Base-by-base conservation (phyloP, 2,329 filamentous ascomycete genomes). In the Bimuria novae-zelandiae region DNA sequence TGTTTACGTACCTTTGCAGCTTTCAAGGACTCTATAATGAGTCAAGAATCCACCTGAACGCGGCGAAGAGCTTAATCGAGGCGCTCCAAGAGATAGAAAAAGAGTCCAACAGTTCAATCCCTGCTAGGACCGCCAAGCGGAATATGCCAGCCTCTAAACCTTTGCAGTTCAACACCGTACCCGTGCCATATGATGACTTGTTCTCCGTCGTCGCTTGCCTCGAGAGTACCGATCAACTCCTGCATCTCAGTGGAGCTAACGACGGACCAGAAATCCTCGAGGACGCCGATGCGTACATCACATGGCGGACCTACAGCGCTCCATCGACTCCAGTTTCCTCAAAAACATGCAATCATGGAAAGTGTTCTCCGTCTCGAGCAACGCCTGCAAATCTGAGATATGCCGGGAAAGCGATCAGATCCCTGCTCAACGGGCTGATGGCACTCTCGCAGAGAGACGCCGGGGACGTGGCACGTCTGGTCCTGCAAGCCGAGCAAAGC, bases 231-330 rank as follows among this genome's bases (percentile, higher is more conserved):
- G 36, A 25, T 30, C 46, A 49, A 25, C 17, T 37, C 10, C 46
- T 49, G 10, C 25, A 41, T 8, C 33, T n/a, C 12, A 23, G 25
- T n/a, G 25, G 29, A 21, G 14, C 14, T 17, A 25, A 14, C 6
- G 27, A 41, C 27, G 30, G 25, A 21, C 27, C 25, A 10, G 29
- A 12, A 7, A 8, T 33, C 12, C 27, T 49, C 11, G 23, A 27
- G 7, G 37, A 49, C 29, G 46, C 37, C 17, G 22, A 40, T 36
- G 36, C 36, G 4, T 42, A 49, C 14, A 49, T 29, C 27, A 37
- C 35, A 17, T 49, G 46, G 46, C 17, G 46, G 33, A 40, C 23
- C 7, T 49, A 49, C 27, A 49, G 36, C 17, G 46, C 46, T 8
- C 46, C 45, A 2, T 23, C 36, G 7, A 16, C 11, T n/a, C 27